Evolutionary conservation across 441 rosid species (phyloP), one percentile per base, ranked within the genome.

Genomic region (Metrosideros polymorpha): DNA sequence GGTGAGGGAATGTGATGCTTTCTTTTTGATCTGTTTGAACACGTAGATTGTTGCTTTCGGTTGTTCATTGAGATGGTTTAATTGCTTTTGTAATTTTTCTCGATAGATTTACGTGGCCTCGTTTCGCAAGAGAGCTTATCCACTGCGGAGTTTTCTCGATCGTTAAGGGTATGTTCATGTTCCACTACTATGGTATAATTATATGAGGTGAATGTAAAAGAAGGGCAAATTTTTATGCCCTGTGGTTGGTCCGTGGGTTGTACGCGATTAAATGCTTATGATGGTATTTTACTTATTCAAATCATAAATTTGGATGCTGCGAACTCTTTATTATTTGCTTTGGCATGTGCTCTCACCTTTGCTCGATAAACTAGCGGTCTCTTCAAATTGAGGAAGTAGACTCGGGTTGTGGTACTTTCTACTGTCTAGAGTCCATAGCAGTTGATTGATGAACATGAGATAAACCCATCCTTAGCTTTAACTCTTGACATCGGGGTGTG

Each of bases 121-220:
- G 13, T 82, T 83, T 85, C 54, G 17, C 86, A 86, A 71, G 89
- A 87, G 88, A 61, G 59, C 79, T 86, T 84, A 30, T 84, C 82
- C 82, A 83, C 75, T 49, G 77, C 43, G 4, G 88, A 89, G 79
- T 84, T 87, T 61, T 87, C 86, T 83, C 88, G 84, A 89, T 77
- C 89, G 27, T 55, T 85, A 24, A 89, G 87, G 93, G 94, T 90
- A 87, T 52, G 32, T 57, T 47, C 15, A 24, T 24, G 3, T 39
- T 35, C 47, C 22, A 71, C 79, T 71, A 5, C n/a, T 39, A 5
- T 39, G n/a, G 39, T 42, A 39, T 71, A 22, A 39, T 39, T 71
- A 22, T 47, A 35, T 39, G 47, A 10, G 79, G n/a, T 10, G 5
- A 39, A 71, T 71, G 79, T 39, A 10, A 71, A 71, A 24, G 79